Percentiles rank a stretch among this genome's conserved stretches.
Evolutionary conservation across 495 filamentous ascomycete species (phyloP).

Genomic region (Elasticomyces elasticus): DNA sequence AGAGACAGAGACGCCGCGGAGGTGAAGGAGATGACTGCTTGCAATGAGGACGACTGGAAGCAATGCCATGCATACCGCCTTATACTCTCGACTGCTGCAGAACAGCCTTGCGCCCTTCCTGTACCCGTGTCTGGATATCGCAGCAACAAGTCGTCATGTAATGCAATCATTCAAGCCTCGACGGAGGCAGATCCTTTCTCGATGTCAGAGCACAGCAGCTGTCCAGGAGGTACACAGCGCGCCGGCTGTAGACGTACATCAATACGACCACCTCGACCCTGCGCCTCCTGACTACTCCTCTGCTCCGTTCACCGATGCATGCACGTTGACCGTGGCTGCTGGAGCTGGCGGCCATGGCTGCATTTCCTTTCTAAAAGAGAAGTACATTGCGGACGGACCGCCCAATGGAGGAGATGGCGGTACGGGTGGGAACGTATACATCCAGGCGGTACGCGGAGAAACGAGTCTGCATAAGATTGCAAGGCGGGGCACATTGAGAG

Average conservation of each 20-base stretch:
- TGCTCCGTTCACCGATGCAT: slow-evolving; percentile 78
- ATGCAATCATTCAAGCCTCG: slow-evolving; percentile 5
- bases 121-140: slow-evolving; percentile 42
- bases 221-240: slow-evolving; percentile 23
- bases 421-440: slow-evolving; percentile 81
- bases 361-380: slow-evolving; percentile 84
- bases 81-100: slow-evolving; percentile 5
- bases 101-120: slow-evolving; percentile 53
- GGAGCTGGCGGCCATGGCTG: slow-evolving; percentile 84
- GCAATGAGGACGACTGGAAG: background rate
- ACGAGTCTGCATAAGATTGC: slow-evolving; percentile 89
- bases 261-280: slow-evolving; percentile 59
- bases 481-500: slow-evolving; percentile 63
- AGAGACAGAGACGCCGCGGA: background rate
- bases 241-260: slow-evolving; percentile 18
- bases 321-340: slow-evolving; percentile 60
- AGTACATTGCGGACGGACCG: slow-evolving; percentile 76
- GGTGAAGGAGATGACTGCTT: background rate
- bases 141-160: slow-evolving; percentile 23
- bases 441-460: slow-evolving; percentile 83
- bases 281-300: slow-evolving; percentile 69
- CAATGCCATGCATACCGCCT: background rate
- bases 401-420: slow-evolving; percentile 96
- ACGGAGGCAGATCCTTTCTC: background rate
- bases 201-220: slow-evolving; percentile 23